Evolutionary conservation across 495 filamentous ascomycete species (phyloP).

Genomic region (Neurospora sp.): DNA sequence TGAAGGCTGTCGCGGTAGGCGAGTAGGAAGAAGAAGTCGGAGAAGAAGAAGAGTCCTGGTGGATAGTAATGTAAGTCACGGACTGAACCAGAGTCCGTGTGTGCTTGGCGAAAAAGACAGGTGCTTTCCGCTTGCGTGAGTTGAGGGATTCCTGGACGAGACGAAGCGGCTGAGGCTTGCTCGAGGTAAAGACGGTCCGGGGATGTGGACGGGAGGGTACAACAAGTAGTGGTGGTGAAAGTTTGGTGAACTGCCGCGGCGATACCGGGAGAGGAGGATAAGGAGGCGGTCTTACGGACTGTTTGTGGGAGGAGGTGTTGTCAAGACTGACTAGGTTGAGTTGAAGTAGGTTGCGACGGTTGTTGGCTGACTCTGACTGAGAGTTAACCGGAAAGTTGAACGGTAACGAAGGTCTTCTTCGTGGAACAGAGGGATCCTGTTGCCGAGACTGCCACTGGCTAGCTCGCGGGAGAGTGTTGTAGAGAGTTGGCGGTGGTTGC

Average conservation of each 20-base stretch:
- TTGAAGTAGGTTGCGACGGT: background rate
- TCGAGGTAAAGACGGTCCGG: conserved; percentile 13
- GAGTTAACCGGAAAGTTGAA: background rate
- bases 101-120: conserved; percentile 19
- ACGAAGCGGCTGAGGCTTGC: conserved; percentile 16
- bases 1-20: conserved; percentile 1
- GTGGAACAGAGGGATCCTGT: background rate
- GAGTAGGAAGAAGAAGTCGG: background rate
- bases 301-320: background rate
- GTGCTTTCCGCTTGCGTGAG: conserved; percentile 10
- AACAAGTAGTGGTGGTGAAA: background rate
- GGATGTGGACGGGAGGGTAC: background rate
- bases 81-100: conserved; percentile 17
- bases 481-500: background rate
- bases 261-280: background rate
- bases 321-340: background rate
- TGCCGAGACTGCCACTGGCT: background rate
- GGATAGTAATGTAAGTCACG: conserved; percentile 36
- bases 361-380: background rate
- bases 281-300: background rate
- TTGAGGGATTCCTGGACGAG: conserved; percentile 14
- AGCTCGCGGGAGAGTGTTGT: background rate
- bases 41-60: conserved; percentile 32
- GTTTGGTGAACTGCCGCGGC: background rate
- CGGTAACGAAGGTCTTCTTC: background rate